phyloP scores from a whole-genome alignment of 768 basidiomycete species.

The Russula griseocarnosa region DNA sequence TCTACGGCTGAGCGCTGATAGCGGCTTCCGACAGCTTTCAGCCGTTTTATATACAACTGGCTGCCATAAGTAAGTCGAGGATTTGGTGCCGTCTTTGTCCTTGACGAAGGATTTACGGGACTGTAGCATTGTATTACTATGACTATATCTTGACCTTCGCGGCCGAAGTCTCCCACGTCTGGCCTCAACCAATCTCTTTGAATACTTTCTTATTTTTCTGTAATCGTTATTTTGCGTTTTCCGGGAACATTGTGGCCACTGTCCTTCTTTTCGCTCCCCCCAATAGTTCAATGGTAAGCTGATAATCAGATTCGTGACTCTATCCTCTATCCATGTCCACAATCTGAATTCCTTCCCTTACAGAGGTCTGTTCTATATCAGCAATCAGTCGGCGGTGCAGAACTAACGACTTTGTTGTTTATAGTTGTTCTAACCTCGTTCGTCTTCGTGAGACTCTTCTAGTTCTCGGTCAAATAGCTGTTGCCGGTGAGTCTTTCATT shows the following conservation, averaged over 20 bases:
- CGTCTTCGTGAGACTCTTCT: slow-evolving; percentile 43
- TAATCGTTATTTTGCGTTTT: slow-evolving; percentile 48
- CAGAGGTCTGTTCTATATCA: slow-evolving; percentile 26
- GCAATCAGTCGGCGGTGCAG: not conserved
- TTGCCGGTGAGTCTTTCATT: slow-evolving; percentile 40
- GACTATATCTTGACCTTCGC: slow-evolving; percentile 35
- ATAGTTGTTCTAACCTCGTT: slow-evolving; percentile 41
- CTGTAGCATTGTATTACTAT: slow-evolving; percentile 33
- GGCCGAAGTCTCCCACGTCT: slow-evolving; percentile 44
- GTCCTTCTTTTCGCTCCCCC: slow-evolving; percentile 28
- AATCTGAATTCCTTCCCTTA: not conserved
- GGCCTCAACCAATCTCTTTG: slow-evolving; percentile 40
- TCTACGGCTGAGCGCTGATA: not conserved
- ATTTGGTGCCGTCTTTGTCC: not conserved
- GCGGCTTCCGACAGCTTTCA: not conserved
- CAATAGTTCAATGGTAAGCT: slow-evolving; percentile 19
- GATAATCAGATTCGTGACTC: not conserved
- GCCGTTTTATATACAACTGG: not conserved
- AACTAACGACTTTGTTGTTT: not conserved
- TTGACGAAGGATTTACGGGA: not conserved
- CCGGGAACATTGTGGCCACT: slow-evolving; percentile 34
- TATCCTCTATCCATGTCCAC: not conserved
- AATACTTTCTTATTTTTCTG: slow-evolving; percentile 46
- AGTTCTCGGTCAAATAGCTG: slow-evolving; percentile 43
- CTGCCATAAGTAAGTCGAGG: not conserved